phyloP scores from a whole-genome alignment of 2,329 filamentous ascomycete species.

The Neofusicoccum parvum region DNA sequence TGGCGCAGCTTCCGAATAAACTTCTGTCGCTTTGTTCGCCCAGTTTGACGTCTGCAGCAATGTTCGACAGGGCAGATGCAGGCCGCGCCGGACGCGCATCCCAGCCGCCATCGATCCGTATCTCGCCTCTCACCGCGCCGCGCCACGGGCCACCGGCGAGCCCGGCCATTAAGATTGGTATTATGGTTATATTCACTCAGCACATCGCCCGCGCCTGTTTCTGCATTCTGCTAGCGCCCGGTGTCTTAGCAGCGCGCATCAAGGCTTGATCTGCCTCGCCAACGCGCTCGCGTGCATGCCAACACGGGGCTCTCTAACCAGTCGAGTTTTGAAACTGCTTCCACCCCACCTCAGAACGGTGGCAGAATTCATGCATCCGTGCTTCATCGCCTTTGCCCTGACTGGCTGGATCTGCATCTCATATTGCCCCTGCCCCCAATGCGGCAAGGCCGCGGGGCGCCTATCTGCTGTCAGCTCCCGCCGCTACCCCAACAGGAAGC shows the following conservation, averaged over 20 bases:
- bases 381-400: background rate
- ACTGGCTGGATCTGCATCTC: conserved; percentile 18
- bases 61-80: no score
- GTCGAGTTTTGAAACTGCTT: conserved; percentile 44
- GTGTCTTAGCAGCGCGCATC: conserved; percentile 11
- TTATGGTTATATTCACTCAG: conserved; percentile 18
- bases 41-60: background rate
- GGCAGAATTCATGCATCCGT: conserved; percentile 21
- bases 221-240: conserved; percentile 21
- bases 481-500: conserved; percentile 15
- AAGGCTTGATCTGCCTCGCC: conserved; percentile 16
- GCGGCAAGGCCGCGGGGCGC: conserved; percentile 3
- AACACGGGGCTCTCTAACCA: conserved; percentile 20
- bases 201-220: conserved; percentile 5
- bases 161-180: conserved; percentile 16
- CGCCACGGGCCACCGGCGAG: background rate
- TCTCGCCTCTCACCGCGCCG: no score
- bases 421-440: conserved; percentile 3
- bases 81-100: no score
- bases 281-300: conserved; percentile 8
- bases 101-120: no score
- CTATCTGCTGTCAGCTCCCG: conserved; percentile 9
- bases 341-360: conserved; percentile 33
- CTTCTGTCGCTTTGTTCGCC: background rate
- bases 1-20: background rate